Conservation (phyloP, 2,329 filamentous ascomycete species). For the Epichloe hybrida region DNA sequence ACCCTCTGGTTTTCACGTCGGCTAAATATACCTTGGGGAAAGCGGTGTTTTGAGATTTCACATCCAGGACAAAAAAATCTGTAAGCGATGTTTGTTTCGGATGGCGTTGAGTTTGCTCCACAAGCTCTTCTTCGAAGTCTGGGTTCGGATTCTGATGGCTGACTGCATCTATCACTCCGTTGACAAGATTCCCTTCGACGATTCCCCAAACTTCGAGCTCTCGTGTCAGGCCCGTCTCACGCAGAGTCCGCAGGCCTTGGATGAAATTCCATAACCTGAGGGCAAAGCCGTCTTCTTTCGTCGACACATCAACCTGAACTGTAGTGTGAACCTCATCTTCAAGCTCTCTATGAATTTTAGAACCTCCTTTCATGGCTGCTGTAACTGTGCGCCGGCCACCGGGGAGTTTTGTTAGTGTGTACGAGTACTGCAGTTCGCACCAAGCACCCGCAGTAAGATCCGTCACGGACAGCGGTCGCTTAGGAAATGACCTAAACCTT, state of each 20-base stretch:
- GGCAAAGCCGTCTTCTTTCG: constrained; percentile 71
- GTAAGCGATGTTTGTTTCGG: constrained; percentile 25
- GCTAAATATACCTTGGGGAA: constrained; percentile 51
- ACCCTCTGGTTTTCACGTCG: constrained; percentile 76
- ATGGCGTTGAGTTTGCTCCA: constrained; percentile 14
- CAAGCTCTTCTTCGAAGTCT: constrained; percentile 49
- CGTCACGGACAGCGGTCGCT: constrained; percentile 71
- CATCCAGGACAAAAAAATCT: constrained; percentile 24
- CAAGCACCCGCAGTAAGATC: constrained; percentile 82
- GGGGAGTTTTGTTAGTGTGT: constrained; percentile 58
- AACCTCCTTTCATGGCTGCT: constrained; percentile 71
- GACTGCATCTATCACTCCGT: constrained; percentile 80
- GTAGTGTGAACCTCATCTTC: constrained; percentile 76
- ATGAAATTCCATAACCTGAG: constrained; percentile 83
- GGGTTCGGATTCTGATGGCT: constrained; percentile 64
- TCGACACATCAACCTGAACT: constrained; percentile 57
- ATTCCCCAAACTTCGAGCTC: constrained; percentile 79
- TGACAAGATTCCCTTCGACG: constrained; percentile 69
- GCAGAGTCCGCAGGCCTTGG: constrained; percentile 63
- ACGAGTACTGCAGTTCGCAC: constrained; percentile 93
- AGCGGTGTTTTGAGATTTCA: constrained; percentile 1
- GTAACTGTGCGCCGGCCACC: constrained; percentile 65
- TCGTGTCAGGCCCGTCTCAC: constrained; percentile 57
- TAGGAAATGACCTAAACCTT: constrained; percentile 64
- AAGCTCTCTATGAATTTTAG: constrained; percentile 64